Conservation (phyloP, 768 basidiomycete species). For the Punctularia strigosozonata region DNA sequence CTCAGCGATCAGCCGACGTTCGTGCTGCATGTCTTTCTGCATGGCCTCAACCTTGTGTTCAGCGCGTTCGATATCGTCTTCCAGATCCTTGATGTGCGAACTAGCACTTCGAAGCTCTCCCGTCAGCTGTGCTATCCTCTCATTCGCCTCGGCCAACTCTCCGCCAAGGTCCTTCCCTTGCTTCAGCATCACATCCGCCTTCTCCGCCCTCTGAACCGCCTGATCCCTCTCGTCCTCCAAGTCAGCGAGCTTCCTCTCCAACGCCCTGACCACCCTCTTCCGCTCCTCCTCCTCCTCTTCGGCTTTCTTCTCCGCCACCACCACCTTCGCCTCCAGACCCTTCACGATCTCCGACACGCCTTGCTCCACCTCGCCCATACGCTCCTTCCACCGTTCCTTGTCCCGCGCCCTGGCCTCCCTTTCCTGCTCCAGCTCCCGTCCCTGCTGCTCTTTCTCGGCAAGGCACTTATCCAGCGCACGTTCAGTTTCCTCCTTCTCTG, state of each 20-base stretch:
- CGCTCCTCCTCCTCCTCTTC: conserved; percentile 27
- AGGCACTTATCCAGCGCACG: conserved; percentile 25
- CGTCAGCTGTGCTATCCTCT: conserved; percentile 40
- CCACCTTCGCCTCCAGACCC: conserved; percentile 48
- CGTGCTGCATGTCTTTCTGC: conserved; percentile 45
- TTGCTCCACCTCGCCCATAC: conserved; percentile 60
- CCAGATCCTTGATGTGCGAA: conserved; percentile 45
- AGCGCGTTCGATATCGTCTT: conserved; percentile 44
- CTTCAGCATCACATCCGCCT: conserved; percentile 54
- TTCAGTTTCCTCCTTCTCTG: too few relatives aligned
- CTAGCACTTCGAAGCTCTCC: conserved; percentile 51
- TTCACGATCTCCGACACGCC: conserved; percentile 57
- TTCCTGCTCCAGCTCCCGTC: conserved; percentile 39
- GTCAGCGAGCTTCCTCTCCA: conserved; percentile 32
- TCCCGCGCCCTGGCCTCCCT: conserved; percentile 47
- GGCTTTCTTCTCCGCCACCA: conserved; percentile 36
- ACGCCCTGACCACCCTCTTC: conserved; percentile 28
- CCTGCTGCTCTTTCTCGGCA: conserved; percentile 25
- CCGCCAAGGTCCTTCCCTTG: conserved; percentile 57
- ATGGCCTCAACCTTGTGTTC: conserved; percentile 41
- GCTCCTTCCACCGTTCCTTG: conserved; percentile 57
- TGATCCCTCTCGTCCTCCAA: conserved; percentile 40
- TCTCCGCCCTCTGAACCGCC: conserved; percentile 46
- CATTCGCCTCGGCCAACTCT: conserved; percentile 54
- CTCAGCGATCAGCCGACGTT: conserved; percentile 29